Evolutionary conservation across 164 flowering plant species (phyloP).

Genomic region (Taxillus chinensis): DNA sequence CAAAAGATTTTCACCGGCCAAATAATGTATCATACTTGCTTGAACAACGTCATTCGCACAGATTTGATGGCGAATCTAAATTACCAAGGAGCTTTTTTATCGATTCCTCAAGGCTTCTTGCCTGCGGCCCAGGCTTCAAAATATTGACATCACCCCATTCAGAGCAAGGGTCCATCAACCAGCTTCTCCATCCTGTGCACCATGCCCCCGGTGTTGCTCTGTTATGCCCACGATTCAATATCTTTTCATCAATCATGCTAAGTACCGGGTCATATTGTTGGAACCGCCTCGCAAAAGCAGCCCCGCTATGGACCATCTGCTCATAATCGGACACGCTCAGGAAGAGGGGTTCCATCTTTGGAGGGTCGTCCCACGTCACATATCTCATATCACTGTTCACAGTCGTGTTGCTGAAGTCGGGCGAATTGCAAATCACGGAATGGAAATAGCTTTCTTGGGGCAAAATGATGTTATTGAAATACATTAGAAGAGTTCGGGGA

Average conservation of each 20-base stretch:
- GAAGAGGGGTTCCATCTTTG: constrained; percentile 77
- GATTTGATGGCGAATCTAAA: constrained; percentile 27
- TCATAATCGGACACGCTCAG: constrained; percentile 50
- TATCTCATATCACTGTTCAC: constrained; percentile 75
- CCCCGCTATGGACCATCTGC: constrained; percentile 69
- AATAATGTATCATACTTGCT: not conserved
- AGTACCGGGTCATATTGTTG: constrained; percentile 54
- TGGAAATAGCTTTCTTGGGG: constrained; percentile 89
- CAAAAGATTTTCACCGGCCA: not conserved
- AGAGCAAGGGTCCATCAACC: constrained; percentile 75
- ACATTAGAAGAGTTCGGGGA: constrained; percentile 84
- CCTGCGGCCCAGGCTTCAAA: constrained; percentile 58
- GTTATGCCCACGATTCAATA: constrained; percentile 46
- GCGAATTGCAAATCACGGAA: constrained; percentile 77
- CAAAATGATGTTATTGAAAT: constrained; percentile 59
- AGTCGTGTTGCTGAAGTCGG: constrained; percentile 64
- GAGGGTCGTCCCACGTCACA: constrained; percentile 88
- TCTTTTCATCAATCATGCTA: constrained; percentile 52
- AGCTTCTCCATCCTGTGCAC: constrained; percentile 53
- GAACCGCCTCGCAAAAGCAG: constrained; percentile 84
- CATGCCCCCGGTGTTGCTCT: constrained; percentile 68
- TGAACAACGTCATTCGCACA: constrained; percentile 34
- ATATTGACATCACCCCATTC: constrained; percentile 74
- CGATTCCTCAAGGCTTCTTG: constrained; percentile 37
- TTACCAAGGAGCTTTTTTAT: constrained; percentile 39